Conservation (phyloP, 2,329 filamentous ascomycete genomes). For the Plectosphaerella cucumerina region DNA sequence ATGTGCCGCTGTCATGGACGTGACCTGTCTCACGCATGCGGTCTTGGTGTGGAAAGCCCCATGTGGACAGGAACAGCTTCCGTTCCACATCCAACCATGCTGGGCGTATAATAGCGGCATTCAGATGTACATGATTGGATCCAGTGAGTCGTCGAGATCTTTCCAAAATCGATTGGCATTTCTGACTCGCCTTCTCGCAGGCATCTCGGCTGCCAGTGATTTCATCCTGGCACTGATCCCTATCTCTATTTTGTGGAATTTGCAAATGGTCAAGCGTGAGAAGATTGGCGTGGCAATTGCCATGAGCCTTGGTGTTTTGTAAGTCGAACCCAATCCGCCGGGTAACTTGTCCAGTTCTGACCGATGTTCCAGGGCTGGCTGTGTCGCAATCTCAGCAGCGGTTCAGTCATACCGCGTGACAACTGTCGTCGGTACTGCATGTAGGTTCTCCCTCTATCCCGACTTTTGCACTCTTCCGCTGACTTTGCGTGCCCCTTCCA, state of each 20-base stretch:
- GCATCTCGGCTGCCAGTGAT: conserved; percentile 4
- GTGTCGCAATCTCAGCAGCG: not conserved
- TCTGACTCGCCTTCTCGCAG: not conserved
- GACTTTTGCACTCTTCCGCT: too few species aligned
- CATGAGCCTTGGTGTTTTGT: conserved; percentile 18
- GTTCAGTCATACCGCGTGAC: not conserved
- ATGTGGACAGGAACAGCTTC: not conserved
- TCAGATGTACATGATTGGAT: conserved; percentile 1
- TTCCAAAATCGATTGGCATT: not conserved
- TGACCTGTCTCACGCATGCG: not conserved
- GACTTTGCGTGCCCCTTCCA: too few species aligned
- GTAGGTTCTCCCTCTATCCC: not conserved
- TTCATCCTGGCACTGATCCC: conserved; percentile 5
- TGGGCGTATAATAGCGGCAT: not conserved
- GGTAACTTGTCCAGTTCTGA: not conserved
- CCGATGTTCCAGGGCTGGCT: not conserved
- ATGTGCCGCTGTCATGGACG: not conserved
- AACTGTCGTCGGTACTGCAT: not conserved
- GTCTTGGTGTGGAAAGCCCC: not conserved
- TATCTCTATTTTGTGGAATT: conserved; percentile 14
- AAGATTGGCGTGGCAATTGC: conserved; percentile 19
- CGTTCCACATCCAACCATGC: not conserved
- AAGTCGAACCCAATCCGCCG: not conserved
- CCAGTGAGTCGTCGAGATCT: not conserved
- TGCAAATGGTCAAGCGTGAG: conserved; percentile 20